Evolutionary conservation across 345 rosid species (phyloP).

Genomic region (Anacardium occidentale): DNA sequence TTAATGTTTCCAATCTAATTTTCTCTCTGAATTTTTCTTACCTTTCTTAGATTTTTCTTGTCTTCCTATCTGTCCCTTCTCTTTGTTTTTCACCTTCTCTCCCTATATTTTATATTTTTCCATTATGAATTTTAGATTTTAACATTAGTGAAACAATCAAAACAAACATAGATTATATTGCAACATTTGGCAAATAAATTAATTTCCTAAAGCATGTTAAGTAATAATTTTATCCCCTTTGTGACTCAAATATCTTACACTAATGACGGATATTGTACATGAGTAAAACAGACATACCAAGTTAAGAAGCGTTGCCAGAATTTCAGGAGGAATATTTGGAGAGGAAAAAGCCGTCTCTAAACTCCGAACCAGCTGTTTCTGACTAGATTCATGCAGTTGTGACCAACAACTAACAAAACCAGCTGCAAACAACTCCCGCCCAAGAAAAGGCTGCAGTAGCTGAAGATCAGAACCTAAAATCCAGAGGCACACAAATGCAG

Average conservation of each 20-base stretch:
- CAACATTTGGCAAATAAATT: constrained; percentile 1
- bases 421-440: constrained; percentile 98
- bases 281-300: constrained; percentile 50
- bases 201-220: neutral
- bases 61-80: neutral
- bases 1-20: too few relatives aligned
- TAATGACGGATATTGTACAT: neutral
- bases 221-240: constrained; percentile 1
- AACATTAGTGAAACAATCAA: neutral
- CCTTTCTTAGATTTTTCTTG: neutral
- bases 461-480: constrained; percentile 30
- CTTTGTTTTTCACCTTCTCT: neutral
- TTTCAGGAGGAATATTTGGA: constrained; percentile 97
- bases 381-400: constrained; percentile 79
- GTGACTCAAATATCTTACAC: neutral
- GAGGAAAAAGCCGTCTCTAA: constrained; percentile 99
- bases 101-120: neutral
- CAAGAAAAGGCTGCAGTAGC: constrained; percentile 85
- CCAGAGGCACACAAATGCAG: constrained; percentile 14
- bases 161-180: neutral
- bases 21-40: neutral
- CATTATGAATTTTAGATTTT: neutral
- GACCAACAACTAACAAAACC: constrained; percentile 99
- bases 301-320: constrained; percentile 90
- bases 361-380: constrained; percentile 85